Evolutionary conservation across 805 yeast species (phyloP).

Genomic region (Yarrowia sp.): DNA sequence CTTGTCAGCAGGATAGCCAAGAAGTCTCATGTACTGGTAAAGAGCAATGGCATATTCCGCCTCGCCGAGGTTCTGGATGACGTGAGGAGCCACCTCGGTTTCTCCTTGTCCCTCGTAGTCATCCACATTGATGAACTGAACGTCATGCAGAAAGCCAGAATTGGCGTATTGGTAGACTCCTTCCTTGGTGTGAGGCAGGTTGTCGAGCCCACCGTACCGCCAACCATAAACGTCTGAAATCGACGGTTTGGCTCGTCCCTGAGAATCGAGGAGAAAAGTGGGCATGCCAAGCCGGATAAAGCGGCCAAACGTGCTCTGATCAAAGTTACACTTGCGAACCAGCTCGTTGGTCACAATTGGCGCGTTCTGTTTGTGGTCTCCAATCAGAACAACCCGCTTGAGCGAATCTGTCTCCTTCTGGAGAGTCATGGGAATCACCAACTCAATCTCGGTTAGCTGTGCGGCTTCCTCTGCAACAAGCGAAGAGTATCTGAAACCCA

Average conservation of each 20-base stretch:
- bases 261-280: constrained; percentile 29
- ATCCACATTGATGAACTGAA: constrained; percentile 39
- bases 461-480: constrained; percentile 41
- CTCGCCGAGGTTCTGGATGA: constrained; percentile 44
- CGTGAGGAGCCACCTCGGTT: constrained; percentile 32
- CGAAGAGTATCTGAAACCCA: constrained; percentile 34
- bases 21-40: constrained; percentile 46
- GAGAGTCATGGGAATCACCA: constrained; percentile 34
- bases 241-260: constrained; percentile 34
- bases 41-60: constrained; percentile 48
- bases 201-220: constrained; percentile 29
- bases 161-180: constrained; percentile 33
- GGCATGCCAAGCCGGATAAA: constrained; percentile 33
- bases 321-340: constrained; percentile 28
- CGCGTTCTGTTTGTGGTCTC: constrained; percentile 37
- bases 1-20: constrained; percentile 43
- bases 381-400: constrained; percentile 39
- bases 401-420: constrained; percentile 26
- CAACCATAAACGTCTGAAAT: constrained; percentile 33
- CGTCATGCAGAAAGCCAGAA: constrained; percentile 40
- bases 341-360: constrained; percentile 32
- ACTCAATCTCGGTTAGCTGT: constrained; percentile 37
- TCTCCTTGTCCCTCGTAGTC: constrained; percentile 38
- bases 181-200: neutral
- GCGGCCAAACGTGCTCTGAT: constrained; percentile 34